These are phyloP conservation scores for Cryptococcus sp. DNA, from an alignment of 1,284 basidiomycete genomes.

Conservation along the genomic window DNA sequence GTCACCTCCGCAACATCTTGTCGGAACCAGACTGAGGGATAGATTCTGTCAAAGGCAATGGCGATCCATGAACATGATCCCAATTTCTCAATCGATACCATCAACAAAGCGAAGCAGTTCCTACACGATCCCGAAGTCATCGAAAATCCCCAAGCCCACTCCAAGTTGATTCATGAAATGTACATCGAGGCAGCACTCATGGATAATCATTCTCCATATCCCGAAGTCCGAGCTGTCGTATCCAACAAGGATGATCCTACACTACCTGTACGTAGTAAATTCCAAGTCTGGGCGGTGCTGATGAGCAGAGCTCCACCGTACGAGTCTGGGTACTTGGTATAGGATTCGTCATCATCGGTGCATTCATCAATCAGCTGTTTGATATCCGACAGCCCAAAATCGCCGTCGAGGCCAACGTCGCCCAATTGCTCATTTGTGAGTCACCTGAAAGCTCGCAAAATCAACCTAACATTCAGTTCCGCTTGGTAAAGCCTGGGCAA, in stretches of 20 bases:
- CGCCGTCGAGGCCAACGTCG: slow-evolving; percentile 23
- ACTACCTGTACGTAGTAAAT: slow-evolving; percentile 54
- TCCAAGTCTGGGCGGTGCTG: neutral
- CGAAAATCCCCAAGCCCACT: slow-evolving; percentile 19
- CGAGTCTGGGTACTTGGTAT: slow-evolving; percentile 68
- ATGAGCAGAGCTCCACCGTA: slow-evolving; percentile 61
- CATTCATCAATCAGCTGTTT: slow-evolving; percentile 63
- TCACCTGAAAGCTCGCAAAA: neutral
- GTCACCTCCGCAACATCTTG: neutral
- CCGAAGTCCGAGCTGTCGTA: slow-evolving; percentile 79
- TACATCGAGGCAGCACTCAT: slow-evolving; percentile 33
- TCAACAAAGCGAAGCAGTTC: slow-evolving; percentile 20
- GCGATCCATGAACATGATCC: slow-evolving; percentile 32
- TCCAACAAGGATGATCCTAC: slow-evolving; percentile 69
- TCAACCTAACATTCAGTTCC: slow-evolving; percentile 18
- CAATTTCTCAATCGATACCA: slow-evolving; percentile 20
- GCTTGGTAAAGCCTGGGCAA: slow-evolving; percentile 20
- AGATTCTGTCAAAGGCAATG: slow-evolving; percentile 22
- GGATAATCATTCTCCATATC: slow-evolving; percentile 63
- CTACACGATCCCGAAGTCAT: slow-evolving; percentile 22
- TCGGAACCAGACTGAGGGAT: neutral
- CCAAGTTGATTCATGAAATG: slow-evolving; percentile 24
- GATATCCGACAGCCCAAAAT: slow-evolving; percentile 36
- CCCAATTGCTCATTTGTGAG: slow-evolving; percentile 32
- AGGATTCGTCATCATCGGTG: slow-evolving; percentile 52